Evolutionary conservation across 2,329 filamentous ascomycete species (phyloP).

Genomic region (Hirsutella rhossiliensis): DNA sequence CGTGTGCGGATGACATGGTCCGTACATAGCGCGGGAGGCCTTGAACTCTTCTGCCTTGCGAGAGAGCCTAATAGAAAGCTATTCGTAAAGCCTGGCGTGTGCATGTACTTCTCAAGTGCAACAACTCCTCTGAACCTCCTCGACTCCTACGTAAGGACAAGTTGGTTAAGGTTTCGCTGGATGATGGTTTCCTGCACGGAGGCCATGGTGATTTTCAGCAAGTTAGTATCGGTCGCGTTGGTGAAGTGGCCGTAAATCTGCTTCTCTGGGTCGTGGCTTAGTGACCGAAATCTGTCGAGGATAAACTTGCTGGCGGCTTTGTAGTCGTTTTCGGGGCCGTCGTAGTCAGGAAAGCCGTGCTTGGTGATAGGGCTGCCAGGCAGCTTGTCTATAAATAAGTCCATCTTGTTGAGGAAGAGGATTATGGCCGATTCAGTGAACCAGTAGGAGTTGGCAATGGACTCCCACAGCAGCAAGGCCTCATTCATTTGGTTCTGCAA

Average conservation of each 20-base stretch:
- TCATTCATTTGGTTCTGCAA: constrained; percentile 88
- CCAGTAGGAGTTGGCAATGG: constrained; percentile 80
- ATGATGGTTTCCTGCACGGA: constrained; percentile 84
- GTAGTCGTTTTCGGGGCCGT: constrained; percentile 83
- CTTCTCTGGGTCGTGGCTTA: constrained; percentile 98
- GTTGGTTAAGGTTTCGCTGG: constrained; percentile 68
- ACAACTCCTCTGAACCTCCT: too few species aligned
- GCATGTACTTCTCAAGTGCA: too few species aligned
- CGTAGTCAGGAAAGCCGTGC: constrained; percentile 83
- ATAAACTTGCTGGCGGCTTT: constrained; percentile 96
- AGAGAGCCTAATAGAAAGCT: too few species aligned
- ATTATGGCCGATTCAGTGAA: constrained; percentile 87
- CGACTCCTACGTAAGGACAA: constrained; percentile 33
- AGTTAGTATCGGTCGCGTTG: constrained; percentile 90
- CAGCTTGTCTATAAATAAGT: constrained; percentile 79
- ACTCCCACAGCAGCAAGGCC: constrained; percentile 75
- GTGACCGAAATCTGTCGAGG: constrained; percentile 90
- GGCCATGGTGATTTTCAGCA: constrained; percentile 77
- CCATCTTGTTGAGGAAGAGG: constrained; percentile 83
- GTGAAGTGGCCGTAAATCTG: constrained; percentile 99
- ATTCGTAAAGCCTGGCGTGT: too few species aligned
- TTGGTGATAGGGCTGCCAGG: constrained; percentile 64
- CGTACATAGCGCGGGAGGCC: too few species aligned
- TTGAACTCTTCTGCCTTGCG: too few species aligned
- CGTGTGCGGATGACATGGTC: too few species aligned